A percentile compares a stretch with the other conserved stretches of the same genome.
Conservation (phyloP, 176 grass and related monocot genomes). For the Avena insularis region DNA sequence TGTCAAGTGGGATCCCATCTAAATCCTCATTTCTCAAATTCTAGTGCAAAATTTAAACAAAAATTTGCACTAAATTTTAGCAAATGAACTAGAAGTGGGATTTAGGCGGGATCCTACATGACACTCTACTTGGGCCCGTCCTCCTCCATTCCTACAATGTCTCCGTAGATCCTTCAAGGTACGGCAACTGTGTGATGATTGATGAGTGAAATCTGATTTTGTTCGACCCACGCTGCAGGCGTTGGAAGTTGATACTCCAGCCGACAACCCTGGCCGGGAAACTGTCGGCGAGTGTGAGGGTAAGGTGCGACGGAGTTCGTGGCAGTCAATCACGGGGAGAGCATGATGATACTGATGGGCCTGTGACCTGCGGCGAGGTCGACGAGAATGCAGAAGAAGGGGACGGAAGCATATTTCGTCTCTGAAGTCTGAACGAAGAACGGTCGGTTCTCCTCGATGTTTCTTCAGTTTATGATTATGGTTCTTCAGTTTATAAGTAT, state of each 20-base stretch:
- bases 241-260: background rate
- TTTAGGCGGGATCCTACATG: too few relatives aligned
- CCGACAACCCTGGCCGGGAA: background rate
- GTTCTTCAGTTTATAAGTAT: background rate
- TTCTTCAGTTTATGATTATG: slow-evolving; percentile 11
- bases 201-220: background rate
- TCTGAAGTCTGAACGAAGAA: slow-evolving; percentile 47
- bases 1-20: too few relatives aligned
- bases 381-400: slow-evolving; percentile 43
- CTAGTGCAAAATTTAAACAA: too few relatives aligned
- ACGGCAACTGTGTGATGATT: background rate
- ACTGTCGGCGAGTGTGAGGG: slow-evolving; percentile 47
- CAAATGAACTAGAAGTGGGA: too few relatives aligned
- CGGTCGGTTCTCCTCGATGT: slow-evolving; percentile 52
- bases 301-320: slow-evolving; percentile 30
- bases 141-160: background rate
- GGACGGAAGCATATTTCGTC: slow-evolving; percentile 22
- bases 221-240: background rate
- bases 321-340: slow-evolving; percentile 45
- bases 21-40: too few relatives aligned
- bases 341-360: slow-evolving; percentile 57
- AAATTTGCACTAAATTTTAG: too few relatives aligned
- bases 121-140: background rate
- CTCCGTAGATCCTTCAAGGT: background rate
- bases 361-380: slow-evolving; percentile 42